These are phyloP conservation scores for Annulohypoxylon nitens DNA, from an alignment of 495 filamentous ascomycete species.

Conservation along the genomic window DNA sequence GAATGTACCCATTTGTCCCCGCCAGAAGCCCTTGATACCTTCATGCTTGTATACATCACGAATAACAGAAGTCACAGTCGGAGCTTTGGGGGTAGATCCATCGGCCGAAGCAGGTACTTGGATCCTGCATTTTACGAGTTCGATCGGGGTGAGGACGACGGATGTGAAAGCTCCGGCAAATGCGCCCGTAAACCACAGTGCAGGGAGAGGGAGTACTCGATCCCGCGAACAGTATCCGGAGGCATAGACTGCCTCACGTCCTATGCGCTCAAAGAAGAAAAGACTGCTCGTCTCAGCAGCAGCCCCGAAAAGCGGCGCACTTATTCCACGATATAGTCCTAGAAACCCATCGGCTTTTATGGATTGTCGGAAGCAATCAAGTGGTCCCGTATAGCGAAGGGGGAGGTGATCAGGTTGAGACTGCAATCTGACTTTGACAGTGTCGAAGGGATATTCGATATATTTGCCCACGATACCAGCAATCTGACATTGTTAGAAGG, in stretches of 20 bases:
- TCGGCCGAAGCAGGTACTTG: constrained; percentile 71
- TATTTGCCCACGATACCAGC: constrained; percentile 94
- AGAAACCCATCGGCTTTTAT: constrained; percentile 78
- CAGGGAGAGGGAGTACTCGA: constrained; percentile 73
- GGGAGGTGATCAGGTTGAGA: constrained; percentile 87
- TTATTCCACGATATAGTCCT: constrained; percentile 93
- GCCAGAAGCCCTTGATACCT: constrained; percentile 91
- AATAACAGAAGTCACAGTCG: constrained; percentile 69
- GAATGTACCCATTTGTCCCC: constrained; percentile 91
- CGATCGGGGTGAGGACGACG: constrained; percentile 91
- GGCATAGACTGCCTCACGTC: constrained; percentile 68
- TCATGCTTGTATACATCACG: constrained; percentile 81
- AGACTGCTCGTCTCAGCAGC: constrained; percentile 93
- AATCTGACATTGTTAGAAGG: constrained; percentile 60
- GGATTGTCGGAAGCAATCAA: constrained; percentile 94
- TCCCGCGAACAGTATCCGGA: constrained; percentile 66
- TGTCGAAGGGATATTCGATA: constrained; percentile 99
- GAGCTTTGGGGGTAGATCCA: constrained; percentile 45
- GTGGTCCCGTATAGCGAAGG: constrained; percentile 83
- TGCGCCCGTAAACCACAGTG: constrained; percentile 80
- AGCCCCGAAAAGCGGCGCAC: constrained; percentile 89
- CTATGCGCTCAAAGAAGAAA: constrained; percentile 88
- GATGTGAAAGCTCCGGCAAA: constrained; percentile 92
- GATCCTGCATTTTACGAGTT: constrained; percentile 98
- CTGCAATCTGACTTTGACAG: constrained; percentile 87